Evolutionary conservation across 176 grass and related monocot species (phyloP), one percentile per base, ranked within the genome.

Genomic region (Phyllostachys edulis): DNA sequence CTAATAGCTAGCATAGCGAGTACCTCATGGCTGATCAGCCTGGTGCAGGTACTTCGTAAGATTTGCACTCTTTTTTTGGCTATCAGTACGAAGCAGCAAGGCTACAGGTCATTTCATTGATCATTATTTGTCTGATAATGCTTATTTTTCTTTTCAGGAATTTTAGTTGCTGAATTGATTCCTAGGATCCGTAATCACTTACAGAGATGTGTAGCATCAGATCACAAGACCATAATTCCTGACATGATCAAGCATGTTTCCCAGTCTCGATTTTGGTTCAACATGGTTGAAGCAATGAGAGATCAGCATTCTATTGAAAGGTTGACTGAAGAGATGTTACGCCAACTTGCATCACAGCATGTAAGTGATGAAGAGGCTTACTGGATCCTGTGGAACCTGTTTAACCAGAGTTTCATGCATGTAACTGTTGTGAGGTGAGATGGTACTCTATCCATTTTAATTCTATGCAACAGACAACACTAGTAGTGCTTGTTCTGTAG

Each of bases 241-340:
- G 67, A 87, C 47, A 82, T 85, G 47, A 63, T 93, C 54, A 69
- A 85, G 44, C 77, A 82, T 83, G 89, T 37, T 88, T 63, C 87
- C 24, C 87, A 93, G 68, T 93, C 90, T 49, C 85, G 56, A 38
- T 95, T 98, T 85, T 98, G 96, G 96, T 83, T 95, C 70, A 92
- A 63, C 84, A 65, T 98, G 73, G 71, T 98, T 75, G 93, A 95
- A 86, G 68, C 91, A 77, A 89, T 92, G 32, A 93, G 77, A 82
- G 96, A 98, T 85, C 93, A 94, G 27, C 89, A 98, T 88, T 89
- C 96, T 41, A 71, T 98, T 82, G 93, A 98, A 91, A 98, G 91
- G 86, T 87, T 98, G 64, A 76, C 85, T 64, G 96, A 98, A 90
- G 91, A 88, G 42, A 70, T 95, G 78, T 76, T 95, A 63, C 69